A percentile compares a stretch with the other conserved stretches of the same genome.
These are phyloP conservation scores for Cicer arietinum DNA, from an alignment of 306 rosid genomes.

Conservation along the genomic window DNA sequence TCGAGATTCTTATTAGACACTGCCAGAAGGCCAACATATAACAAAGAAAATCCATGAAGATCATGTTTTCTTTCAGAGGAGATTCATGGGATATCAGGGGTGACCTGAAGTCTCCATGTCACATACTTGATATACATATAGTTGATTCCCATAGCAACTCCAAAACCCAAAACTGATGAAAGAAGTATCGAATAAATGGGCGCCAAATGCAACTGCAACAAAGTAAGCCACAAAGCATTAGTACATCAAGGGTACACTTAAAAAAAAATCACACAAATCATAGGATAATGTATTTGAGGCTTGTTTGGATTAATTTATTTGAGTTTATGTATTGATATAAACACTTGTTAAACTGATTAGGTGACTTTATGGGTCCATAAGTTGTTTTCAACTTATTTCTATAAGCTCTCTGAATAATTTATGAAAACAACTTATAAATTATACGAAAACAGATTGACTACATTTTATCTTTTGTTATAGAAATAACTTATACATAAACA, in stretches of 20 bases:
- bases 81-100: conserved; percentile 59
- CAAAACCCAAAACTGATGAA: conserved; percentile 81
- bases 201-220: conserved; percentile 73
- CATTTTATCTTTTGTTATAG: too few species aligned
- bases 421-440: too few species aligned
- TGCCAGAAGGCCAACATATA: not conserved
- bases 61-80: conserved; percentile 31
- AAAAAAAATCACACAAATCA: conserved; percentile 28
- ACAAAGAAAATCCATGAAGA: conserved; percentile 28
- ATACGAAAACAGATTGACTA: too few species aligned
- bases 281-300: not conserved
- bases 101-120: conserved; percentile 72
- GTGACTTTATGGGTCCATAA: too few species aligned
- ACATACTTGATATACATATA: conserved; percentile 62
- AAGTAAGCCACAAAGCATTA: conserved; percentile 34
- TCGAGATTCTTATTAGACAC: conserved; percentile 9
- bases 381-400: too few species aligned
- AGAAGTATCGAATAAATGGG: conserved; percentile 76
- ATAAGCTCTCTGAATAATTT: too few species aligned
- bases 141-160: conserved; percentile 79
- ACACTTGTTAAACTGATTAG: too few species aligned
- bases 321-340: too few species aligned
- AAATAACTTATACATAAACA: too few species aligned
- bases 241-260: conserved; percentile 20
- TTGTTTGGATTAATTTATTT: too few species aligned